Evolutionary conservation across 352 stramenopile genomes (phyloP).

Genomic region (Saprolegnia parasitica): DNA sequence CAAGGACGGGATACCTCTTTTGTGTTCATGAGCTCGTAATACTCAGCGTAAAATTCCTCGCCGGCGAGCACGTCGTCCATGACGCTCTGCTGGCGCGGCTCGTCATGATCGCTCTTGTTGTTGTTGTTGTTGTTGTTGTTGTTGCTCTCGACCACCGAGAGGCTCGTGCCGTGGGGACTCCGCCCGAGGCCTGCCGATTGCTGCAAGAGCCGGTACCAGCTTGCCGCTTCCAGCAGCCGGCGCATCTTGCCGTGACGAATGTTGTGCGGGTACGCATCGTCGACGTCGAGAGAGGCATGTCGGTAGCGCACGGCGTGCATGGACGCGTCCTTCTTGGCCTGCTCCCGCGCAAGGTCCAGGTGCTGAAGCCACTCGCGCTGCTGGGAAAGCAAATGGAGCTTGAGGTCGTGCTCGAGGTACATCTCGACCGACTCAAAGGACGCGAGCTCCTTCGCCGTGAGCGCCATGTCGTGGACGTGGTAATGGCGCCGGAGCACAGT

Average conservation of each 20-base stretch:
- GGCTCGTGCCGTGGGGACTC: slow-evolving; percentile 4
- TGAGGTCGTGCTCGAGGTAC: slow-evolving; percentile 73
- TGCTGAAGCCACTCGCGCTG: slow-evolving; percentile 57
- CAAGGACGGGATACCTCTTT: no score
- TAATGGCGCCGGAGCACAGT: slow-evolving; percentile 50
- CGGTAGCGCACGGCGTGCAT: slow-evolving; percentile 61
- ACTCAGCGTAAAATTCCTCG: slow-evolving; percentile 81
- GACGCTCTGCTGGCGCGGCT: slow-evolving; percentile 67
- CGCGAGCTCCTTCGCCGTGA: slow-evolving; percentile 77
- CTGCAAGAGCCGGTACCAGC: slow-evolving; percentile 82
- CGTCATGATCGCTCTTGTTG: neutral
- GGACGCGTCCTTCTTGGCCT: slow-evolving; percentile 42
- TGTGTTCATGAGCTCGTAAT: slow-evolving; percentile 63
- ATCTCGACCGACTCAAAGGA: slow-evolving; percentile 64
- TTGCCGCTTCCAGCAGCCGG: slow-evolving; percentile 74
- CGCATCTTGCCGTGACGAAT: slow-evolving; percentile 46
- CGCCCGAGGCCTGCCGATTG: slow-evolving; percentile 36
- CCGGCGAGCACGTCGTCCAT: slow-evolving; percentile 68
- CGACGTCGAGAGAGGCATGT: slow-evolving; percentile 28
- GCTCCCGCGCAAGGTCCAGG: slow-evolving; percentile 42
- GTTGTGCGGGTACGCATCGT: slow-evolving; percentile 40
- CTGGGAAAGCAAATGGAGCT: slow-evolving; percentile 56
- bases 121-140: slow-evolving; percentile 5
- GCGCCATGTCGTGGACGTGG: slow-evolving; percentile 70
- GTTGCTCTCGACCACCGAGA: slow-evolving; percentile 1